Percentiles rank a stretch among this genome's conserved stretches.
Conservation (phyloP, 2,329 filamentous ascomycete genomes). For the Fusarium dimerum region DNA sequence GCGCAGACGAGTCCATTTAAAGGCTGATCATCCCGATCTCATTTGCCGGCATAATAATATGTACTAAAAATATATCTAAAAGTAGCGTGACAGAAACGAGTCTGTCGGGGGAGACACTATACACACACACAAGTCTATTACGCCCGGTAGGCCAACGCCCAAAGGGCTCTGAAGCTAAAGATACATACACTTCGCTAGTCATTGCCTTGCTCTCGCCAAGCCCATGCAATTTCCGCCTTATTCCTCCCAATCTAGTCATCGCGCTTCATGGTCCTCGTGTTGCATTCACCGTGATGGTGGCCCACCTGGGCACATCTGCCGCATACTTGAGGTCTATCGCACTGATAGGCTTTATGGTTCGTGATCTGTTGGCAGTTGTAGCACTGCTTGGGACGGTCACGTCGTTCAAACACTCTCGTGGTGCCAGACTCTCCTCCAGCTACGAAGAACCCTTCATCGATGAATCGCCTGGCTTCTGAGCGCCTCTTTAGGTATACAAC, state of each 20-base stretch:
- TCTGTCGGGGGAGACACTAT: too few relatives aligned
- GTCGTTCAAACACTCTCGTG: neutral
- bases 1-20: too few relatives aligned
- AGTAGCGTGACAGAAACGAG: too few relatives aligned
- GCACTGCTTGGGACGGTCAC: neutral
- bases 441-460: neutral
- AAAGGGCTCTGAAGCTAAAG: conserved; percentile 10
- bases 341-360: neutral
- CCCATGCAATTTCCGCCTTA: neutral
- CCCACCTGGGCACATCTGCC: too few relatives aligned
- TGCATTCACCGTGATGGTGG: too few relatives aligned
- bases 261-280: neutral
- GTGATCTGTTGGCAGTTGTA: conserved; percentile 1
- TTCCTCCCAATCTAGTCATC: neutral
- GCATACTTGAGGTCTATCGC: too few relatives aligned
- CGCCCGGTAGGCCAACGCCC: conserved; percentile 1
- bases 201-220: conserved; percentile 6
- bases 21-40: too few relatives aligned
- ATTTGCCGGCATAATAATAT: too few relatives aligned
- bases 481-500: neutral
- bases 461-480: neutral
- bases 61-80: too few relatives aligned
- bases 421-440: neutral
- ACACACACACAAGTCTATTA: conserved; percentile 3
- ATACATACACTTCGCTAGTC: conserved; percentile 7